Base-by-base conservation (phyloP, 768 basidiomycete species). In the Hysterangium stoloniferum region DNA sequence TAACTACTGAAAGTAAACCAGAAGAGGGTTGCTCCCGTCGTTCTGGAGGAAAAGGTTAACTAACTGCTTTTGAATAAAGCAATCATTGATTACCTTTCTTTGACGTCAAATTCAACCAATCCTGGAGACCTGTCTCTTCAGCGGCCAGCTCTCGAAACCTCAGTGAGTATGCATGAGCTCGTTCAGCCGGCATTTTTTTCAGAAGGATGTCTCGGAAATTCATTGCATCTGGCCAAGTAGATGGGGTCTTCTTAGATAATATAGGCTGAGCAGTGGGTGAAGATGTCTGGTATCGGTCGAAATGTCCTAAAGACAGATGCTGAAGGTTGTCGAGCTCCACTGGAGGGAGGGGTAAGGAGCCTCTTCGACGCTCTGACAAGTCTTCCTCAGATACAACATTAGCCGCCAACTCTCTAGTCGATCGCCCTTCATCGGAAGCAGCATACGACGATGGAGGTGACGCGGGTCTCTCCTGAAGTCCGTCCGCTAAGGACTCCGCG, bases 101-200 rank as follows among this genome's bases (percentile, higher is more conserved):
- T 56, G 66, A 76, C 49, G 74, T 74, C 50, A 76, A 73, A 33
- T 68, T 56, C 22, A 90, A 65, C 91, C 91, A 94, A n/a, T 84
- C 80, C 17, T 69, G 68, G 46, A 93, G 66, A 28, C 90, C 88
- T 57, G 84, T 84, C 58, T 90, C 85, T 59, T 78, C 80, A 54
- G 73, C 68, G 48, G 79, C 78, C 17, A 94, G 64, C 61, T 92
- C 87, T 59, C 89, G 88, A 56, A 93, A 87, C 69, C 91, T 93
- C 57, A 71, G 68, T 22, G 85, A 83, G 58, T 93, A 94, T 32
- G 80, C 77, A 20, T 68, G 61, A 53, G 83, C 86, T 42, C 90
- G 75, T 58, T 92, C 90, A 4, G 77, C 53, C 2, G 83, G 58
- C 25, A 72, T 80, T 55, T 69, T 75, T 63, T 74, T 73, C 12